Conservation (phyloP, 371 early-diverging fungal genomes). For the Amoeboaphelidium occidentale region DNA sequence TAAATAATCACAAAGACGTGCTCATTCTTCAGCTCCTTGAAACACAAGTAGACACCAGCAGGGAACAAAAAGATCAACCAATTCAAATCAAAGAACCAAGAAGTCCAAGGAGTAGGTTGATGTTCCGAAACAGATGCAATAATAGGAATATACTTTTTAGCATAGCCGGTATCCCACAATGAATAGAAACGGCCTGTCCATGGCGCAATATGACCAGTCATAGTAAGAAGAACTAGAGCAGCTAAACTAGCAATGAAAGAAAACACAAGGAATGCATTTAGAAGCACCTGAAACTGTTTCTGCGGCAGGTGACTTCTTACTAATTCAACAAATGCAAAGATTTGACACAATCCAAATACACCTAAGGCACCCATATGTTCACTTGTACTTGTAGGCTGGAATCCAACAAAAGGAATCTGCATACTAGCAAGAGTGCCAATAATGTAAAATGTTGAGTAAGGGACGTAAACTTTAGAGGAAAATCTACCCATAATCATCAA, state of each 20-base stretch:
- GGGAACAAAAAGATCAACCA: constrained; percentile 82
- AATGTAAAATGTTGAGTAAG: constrained; percentile 89
- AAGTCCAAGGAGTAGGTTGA: constrained; percentile 96
- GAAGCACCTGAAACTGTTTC: constrained; percentile 52
- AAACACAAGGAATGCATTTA: constrained; percentile 23
- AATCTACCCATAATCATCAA: constrained; percentile 87
- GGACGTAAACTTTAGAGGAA: constrained; percentile 70
- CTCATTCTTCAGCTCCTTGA: constrained; percentile 67
- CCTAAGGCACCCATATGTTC: constrained; percentile 98
- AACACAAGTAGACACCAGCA: constrained; percentile 86
- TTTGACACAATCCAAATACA: constrained; percentile 72
- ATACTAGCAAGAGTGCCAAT: constrained; percentile 86
- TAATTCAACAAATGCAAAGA: constrained; percentile 64
- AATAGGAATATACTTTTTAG: constrained; percentile 93
- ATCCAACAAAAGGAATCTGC: constrained; percentile 97
- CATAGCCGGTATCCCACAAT: constrained; percentile 95
- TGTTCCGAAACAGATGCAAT: constrained; percentile 98
- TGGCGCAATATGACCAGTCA: constrained; percentile 74
- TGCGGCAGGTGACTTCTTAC: constrained; percentile 51
- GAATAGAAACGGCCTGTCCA: constrained; percentile 98
- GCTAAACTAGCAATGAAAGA: constrained; percentile 26
- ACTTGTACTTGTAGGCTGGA: constrained; percentile 82
- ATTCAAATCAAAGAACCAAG: constrained; percentile 93
- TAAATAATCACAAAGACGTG: constrained; percentile 93
- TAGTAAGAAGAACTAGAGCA: constrained; percentile 35